Evolutionary conservation across 306 rosid species (phyloP).

Genomic region (Gynostemma pentaphyllum): DNA sequence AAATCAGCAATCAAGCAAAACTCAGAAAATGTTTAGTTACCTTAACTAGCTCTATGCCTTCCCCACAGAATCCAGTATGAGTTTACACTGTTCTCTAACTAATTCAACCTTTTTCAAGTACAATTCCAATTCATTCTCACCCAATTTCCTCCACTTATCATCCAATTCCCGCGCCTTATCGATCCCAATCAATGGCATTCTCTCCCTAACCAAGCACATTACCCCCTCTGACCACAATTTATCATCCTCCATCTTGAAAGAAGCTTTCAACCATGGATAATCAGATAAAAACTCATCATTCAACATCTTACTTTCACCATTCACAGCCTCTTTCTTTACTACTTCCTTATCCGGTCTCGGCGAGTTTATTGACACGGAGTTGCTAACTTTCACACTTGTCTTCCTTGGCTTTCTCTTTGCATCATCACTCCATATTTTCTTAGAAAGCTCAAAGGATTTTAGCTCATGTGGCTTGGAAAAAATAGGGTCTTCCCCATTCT

Average conservation of each 20-base stretch:
- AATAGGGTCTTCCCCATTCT: conserved; percentile 21
- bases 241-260: conserved; percentile 7
- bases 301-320: conserved; percentile 9
- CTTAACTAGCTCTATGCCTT: conserved; percentile 3
- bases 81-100: conserved; percentile 19
- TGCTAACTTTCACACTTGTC: conserved; percentile 7
- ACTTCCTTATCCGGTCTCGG: conserved; percentile 6
- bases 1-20: no score
- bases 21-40: background rate
- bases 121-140: conserved; percentile 19
- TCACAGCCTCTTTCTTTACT: conserved; percentile 5
- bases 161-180: conserved; percentile 23
- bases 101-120: conserved; percentile 20
- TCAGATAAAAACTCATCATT: conserved; percentile 9
- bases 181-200: conserved; percentile 21
- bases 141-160: conserved; percentile 26
- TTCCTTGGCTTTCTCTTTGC: conserved; percentile 11
- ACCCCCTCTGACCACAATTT: background rate
- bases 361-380: conserved; percentile 3
- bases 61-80: conserved; percentile 20
- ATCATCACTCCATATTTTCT: conserved; percentile 26
- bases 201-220: conserved; percentile 5
- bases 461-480: conserved; percentile 27
- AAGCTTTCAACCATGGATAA: conserved; percentile 17
- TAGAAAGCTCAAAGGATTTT: conserved; percentile 19